phyloP scores from a whole-genome alignment of 352 stramenopile species.

The Pythium grandisporangium region DNA sequence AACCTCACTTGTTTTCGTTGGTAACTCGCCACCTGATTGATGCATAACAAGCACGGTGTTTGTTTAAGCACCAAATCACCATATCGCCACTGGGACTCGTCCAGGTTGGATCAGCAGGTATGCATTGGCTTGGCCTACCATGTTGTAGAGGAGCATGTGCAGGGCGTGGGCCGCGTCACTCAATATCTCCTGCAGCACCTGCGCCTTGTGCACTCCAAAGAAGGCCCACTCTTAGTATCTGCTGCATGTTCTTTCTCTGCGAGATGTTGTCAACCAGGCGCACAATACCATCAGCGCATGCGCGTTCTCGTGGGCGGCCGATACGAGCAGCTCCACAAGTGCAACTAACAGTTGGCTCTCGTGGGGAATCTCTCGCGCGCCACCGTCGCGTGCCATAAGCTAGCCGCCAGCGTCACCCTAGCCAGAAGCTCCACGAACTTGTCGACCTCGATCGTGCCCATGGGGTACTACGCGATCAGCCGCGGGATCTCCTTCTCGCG shows the following conservation, averaged over 20 bases:
- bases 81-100: constrained; percentile 20
- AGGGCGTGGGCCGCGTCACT: constrained; percentile 57
- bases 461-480: constrained; percentile 57
- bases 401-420: constrained; percentile 46
- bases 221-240: constrained; percentile 75
- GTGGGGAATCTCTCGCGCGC: constrained; percentile 45
- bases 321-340: constrained; percentile 77
- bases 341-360: constrained; percentile 50
- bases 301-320: constrained; percentile 47
- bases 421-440: constrained; percentile 74
- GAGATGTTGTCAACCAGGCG: constrained; percentile 72
- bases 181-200: constrained; percentile 54
- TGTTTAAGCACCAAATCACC: too few relatives aligned
- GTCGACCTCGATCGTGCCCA: constrained; percentile 60
- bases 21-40: too few relatives aligned
- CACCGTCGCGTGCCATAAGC: constrained; percentile 21
- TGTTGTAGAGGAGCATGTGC: constrained; percentile 53
- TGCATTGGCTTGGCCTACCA: constrained; percentile 57
- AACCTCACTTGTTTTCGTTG: too few relatives aligned
- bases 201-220: constrained; percentile 57
- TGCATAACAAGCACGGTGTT: too few relatives aligned
- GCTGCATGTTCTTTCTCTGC: constrained; percentile 64
- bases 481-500: constrained; percentile 56
- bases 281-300: constrained; percentile 58
- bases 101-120: constrained; percentile 58